Evolutionary conservation across 805 yeast species (phyloP).

Genomic region (Wickerhamomyces pijperi): DNA sequence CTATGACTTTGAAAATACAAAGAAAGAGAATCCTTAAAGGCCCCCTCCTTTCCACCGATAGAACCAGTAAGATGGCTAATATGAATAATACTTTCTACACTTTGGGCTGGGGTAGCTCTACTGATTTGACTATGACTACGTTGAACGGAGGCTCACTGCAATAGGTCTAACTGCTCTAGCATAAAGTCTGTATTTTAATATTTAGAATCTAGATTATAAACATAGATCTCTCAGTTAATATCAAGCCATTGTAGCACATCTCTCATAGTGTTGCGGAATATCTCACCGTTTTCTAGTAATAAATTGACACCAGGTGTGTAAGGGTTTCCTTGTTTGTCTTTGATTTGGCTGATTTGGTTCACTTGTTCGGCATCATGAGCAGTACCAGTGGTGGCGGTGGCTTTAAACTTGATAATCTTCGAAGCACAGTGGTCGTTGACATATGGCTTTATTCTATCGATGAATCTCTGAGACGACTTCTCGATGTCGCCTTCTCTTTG

Average conservation of each 20-base stretch:
- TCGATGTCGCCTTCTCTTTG: constrained; percentile 6
- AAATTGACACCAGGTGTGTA: constrained; percentile 2
- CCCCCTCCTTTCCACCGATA: no score
- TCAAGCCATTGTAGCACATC: constrained; percentile 14
- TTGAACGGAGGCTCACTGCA: no score
- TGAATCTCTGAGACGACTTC: constrained; percentile 10
- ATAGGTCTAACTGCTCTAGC: no score
- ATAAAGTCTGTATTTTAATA: no score
- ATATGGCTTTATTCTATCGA: constrained; percentile 6
- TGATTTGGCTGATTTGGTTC: no score
- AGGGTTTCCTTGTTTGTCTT: constrained; percentile 10
- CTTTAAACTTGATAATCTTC: constrained; percentile 2
- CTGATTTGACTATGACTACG: no score
- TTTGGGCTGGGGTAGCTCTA: no score
- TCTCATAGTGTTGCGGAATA: constrained; percentile 7
- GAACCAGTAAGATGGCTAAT: no score
- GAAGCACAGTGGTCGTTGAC: constrained; percentile 6
- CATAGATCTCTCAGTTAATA: constrained; percentile 3
- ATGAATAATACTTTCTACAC: neutral
- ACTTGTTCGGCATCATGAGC: no score
- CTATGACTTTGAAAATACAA: neutral
- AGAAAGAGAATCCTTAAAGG: neutral
- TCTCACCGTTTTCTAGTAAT: constrained; percentile 10
- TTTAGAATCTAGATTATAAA: no score
- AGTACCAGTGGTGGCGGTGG: no score